These are phyloP conservation scores for Monilinia fructigena DNA, from an alignment of 2,329 filamentous ascomycete species.

Conservation along the genomic window DNA sequence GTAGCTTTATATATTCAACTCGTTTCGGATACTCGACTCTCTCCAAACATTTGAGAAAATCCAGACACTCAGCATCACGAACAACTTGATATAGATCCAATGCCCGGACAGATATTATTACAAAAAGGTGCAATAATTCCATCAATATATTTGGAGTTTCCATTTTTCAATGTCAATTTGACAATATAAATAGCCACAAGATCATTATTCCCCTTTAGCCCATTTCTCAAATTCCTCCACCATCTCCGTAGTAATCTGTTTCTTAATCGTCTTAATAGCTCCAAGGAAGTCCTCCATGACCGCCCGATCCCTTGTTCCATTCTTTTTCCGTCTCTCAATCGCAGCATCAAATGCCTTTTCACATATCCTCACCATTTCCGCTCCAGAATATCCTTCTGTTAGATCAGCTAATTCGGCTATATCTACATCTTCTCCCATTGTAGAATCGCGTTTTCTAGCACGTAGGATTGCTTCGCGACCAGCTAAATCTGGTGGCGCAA, in stretches of 20 bases:
- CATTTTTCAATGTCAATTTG: background rate
- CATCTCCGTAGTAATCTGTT: slow-evolving; percentile 60
- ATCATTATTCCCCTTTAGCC: background rate
- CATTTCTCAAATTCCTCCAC: slow-evolving; percentile 54
- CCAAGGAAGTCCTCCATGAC: slow-evolving; percentile 47
- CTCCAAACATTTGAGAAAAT: no score
- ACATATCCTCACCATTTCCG: slow-evolving; percentile 69
- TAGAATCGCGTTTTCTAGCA: slow-evolving; percentile 62
- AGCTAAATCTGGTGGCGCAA: slow-evolving; percentile 72
- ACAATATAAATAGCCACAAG: background rate
- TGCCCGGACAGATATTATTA: no score
- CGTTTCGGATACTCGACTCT: no score
- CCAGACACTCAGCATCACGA: no score
- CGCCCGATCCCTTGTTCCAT: slow-evolving; percentile 43
- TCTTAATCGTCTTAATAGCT: slow-evolving; percentile 49
- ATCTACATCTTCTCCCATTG: slow-evolving; percentile 63
- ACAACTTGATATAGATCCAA: no score
- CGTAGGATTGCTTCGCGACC: slow-evolving; percentile 75
- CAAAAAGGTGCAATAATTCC: no score
- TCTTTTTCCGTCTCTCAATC: slow-evolving; percentile 51
- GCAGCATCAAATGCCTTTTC: slow-evolving; percentile 51
- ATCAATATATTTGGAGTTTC: no score
- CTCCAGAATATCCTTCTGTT: slow-evolving; percentile 80
- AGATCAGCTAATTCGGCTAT: slow-evolving; percentile 58
- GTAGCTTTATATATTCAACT: no score